Evolutionary conservation across 305 asterid species (phyloP).

Genomic region (Fraxinus baroniana): DNA sequence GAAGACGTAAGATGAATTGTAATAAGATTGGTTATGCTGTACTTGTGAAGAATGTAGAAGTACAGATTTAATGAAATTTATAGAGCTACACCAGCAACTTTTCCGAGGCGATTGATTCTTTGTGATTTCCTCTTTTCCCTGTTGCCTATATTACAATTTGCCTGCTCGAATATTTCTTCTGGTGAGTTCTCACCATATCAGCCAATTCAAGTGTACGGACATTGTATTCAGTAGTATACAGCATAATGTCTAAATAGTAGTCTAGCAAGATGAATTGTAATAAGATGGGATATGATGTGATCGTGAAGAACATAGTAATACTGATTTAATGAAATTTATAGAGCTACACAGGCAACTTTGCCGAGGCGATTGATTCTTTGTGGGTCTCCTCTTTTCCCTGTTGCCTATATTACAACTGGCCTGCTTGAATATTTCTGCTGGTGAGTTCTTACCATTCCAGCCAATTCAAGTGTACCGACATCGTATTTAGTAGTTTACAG

Average conservation of each 20-base stretch:
- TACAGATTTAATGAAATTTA: background rate
- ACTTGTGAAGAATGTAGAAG: background rate
- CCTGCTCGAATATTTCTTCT: conserved; percentile 8
- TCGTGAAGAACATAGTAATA: background rate
- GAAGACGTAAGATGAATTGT: background rate
- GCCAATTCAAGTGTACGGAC: conserved; percentile 19
- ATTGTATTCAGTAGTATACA: background rate
- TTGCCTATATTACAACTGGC: conserved; percentile 28
- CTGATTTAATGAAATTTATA: background rate
- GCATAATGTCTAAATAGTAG: too few relatives aligned
- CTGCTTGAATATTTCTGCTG: conserved; percentile 12
- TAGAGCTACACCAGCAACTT: conserved; percentile 36
- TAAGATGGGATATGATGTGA: background rate
- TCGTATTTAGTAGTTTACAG: background rate
- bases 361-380: conserved; percentile 36
- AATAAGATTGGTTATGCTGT: background rate
- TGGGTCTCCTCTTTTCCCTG: conserved; percentile 49
- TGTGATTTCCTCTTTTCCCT: conserved; percentile 44
- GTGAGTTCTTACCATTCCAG: conserved; percentile 9
- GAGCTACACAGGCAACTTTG: conserved; percentile 43
- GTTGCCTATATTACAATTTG: conserved; percentile 31
- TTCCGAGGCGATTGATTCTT: conserved; percentile 39
- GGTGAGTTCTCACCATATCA: conserved; percentile 11
- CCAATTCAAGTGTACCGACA: conserved; percentile 23
- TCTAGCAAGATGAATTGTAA: background rate